phyloP scores from a whole-genome alignment of 2,329 filamentous ascomycete genomes.

The Phialophora verrucosa region DNA sequence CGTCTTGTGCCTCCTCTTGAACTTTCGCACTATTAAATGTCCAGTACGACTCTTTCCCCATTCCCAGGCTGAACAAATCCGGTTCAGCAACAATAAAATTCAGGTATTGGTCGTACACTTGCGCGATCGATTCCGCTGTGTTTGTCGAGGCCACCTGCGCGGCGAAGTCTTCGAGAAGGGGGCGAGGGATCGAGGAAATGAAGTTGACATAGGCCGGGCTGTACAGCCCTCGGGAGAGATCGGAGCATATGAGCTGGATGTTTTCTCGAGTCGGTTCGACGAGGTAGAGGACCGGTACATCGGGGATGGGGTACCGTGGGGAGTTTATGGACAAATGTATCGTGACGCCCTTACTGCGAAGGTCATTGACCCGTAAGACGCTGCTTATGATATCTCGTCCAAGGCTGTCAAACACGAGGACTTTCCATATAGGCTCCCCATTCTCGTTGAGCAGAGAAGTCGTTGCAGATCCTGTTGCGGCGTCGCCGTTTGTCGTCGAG shows the following conservation, averaged over 20 bases:
- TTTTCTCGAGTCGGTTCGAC: conserved; percentile 85
- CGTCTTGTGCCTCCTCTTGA: conserved; percentile 86
- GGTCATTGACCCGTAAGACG: conserved; percentile 89
- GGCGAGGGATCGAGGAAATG: conserved; percentile 86
- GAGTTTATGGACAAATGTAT: conserved; percentile 90
- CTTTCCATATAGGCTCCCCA: conserved; percentile 96
- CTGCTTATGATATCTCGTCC: conserved; percentile 97
- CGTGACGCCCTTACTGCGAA: conserved; percentile 91
- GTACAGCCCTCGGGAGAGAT: conserved; percentile 86
- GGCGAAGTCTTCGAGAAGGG: conserved; percentile 92
- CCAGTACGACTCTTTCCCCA: conserved; percentile 93
- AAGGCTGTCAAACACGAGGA: conserved; percentile 90
- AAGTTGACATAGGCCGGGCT: conserved; percentile 97
- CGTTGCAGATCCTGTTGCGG: conserved; percentile 56
- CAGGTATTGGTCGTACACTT: conserved; percentile 94
- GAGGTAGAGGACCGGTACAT: conserved; percentile 96
- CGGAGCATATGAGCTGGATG: conserved; percentile 78
- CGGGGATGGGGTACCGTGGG: conserved; percentile 85
- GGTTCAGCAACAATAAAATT: conserved; percentile 97
- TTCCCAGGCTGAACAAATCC: conserved; percentile 90
- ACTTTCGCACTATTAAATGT: conserved; percentile 76
- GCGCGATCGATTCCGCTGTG: conserved; percentile 86
- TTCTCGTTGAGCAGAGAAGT: conserved; percentile 78
- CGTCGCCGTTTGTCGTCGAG: conserved; percentile 38
- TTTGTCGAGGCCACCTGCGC: conserved; percentile 81